Percentiles rank a stretch among this genome's conserved stretches.
Conservation (phyloP, 345 rosid species). For the Balakata baccata region DNA sequence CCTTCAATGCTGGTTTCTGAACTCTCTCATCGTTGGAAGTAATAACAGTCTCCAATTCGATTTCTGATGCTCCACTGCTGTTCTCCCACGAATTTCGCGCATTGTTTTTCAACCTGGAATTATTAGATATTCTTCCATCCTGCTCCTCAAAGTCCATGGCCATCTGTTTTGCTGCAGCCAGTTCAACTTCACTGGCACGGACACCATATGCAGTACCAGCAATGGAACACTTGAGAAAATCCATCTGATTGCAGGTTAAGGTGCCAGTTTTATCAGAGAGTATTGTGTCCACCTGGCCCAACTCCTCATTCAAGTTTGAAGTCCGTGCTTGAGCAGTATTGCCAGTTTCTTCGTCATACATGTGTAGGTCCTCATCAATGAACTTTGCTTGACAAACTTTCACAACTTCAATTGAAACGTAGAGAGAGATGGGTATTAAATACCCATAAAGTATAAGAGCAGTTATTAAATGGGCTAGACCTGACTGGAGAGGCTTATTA, state of each 20-base stretch:
- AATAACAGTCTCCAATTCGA: slow-evolving; percentile 67
- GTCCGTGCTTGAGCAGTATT: slow-evolving; percentile 85
- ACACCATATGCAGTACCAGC: slow-evolving; percentile 81
- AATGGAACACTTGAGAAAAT: slow-evolving; percentile 91
- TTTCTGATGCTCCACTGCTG: slow-evolving; percentile 44
- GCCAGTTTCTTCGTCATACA: slow-evolving; percentile 91
- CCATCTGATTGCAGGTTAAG: slow-evolving; percentile 98
- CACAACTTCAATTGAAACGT: slow-evolving; percentile 94
- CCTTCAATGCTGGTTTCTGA: slow-evolving; percentile 53
- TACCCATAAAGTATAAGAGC: slow-evolving; percentile 98
- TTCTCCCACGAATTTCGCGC: slow-evolving; percentile 40
- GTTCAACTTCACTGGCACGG: slow-evolving; percentile 74
- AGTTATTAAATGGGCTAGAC: slow-evolving; percentile 76
- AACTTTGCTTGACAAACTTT: slow-evolving; percentile 95
- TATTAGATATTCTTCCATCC: slow-evolving; percentile 36
- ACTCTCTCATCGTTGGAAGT: slow-evolving; percentile 43
- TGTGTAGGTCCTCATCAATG: slow-evolving; percentile 75
- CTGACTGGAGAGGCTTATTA: slow-evolving; percentile 50
- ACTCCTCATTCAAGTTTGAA: slow-evolving; percentile 94
- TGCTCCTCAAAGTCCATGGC: slow-evolving; percentile 74
- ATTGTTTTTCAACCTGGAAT: slow-evolving; percentile 33
- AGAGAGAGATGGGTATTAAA: slow-evolving; percentile 90
- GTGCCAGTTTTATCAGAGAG: slow-evolving; percentile 99
- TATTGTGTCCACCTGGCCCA: slow-evolving; percentile 95
- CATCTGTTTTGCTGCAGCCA: slow-evolving; percentile 86